These are phyloP conservation scores for Gossypium ekmanianum DNA, from an alignment of 345 rosid species.

Conservation along the genomic window DNA sequence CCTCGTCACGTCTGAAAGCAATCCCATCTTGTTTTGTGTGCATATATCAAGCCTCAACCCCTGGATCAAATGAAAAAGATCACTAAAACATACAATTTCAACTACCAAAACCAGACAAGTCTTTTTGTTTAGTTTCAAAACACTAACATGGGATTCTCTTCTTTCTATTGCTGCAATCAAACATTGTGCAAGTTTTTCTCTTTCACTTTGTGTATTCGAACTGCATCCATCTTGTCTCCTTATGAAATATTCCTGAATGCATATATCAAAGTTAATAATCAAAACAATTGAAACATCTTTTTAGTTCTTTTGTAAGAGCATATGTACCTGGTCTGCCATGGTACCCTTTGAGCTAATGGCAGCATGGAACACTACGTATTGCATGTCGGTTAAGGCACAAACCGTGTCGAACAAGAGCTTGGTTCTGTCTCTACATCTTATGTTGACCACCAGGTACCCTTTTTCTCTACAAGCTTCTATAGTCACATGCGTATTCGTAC, in stretches of 20 bases:
- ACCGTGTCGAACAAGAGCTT: constrained; percentile 83
- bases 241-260: constrained; percentile 71
- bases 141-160: constrained; percentile 51
- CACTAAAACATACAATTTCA: not conserved
- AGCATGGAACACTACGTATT: constrained; percentile 85
- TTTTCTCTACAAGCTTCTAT: constrained; percentile 66
- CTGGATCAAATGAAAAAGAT: constrained; percentile 23
- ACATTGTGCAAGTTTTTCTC: constrained; percentile 50
- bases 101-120: not conserved
- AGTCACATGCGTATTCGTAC: constrained; percentile 53
- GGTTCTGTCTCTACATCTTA: constrained; percentile 68
- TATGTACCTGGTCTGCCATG: constrained; percentile 62
- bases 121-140: no score
- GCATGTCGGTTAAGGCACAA: constrained; percentile 69
- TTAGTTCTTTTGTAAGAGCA: not conserved
- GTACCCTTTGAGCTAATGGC: constrained; percentile 60
- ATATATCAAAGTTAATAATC: not conserved
- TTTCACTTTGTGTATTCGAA: constrained; percentile 49
- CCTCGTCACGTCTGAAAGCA: constrained; percentile 63
- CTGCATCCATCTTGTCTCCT: constrained; percentile 72
- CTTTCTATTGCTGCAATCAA: constrained; percentile 78
- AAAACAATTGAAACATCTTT: not conserved
- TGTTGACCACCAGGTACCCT: constrained; percentile 67
- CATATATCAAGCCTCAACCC: constrained; percentile 63
- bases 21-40: constrained; percentile 50